A percentile compares a stretch with the other conserved stretches of the same genome.
Conservation (phyloP, 1,284 basidiomycete species). For the Ustilago crameri region DNA sequence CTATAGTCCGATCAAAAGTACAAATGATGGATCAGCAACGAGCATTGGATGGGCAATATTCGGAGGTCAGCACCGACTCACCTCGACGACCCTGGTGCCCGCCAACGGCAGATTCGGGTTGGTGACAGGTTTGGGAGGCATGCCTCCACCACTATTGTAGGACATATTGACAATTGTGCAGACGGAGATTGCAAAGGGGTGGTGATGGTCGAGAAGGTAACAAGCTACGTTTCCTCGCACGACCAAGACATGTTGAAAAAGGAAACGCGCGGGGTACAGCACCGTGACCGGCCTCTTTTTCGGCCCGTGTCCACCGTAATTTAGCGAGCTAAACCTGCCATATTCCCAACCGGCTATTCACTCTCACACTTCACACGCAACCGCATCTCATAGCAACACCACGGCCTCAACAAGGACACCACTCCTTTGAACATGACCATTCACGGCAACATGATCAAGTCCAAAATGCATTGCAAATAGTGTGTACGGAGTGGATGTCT, state of each 20-base stretch:
- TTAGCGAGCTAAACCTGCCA: slow-evolving; percentile 37
- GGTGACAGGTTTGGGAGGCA: slow-evolving; percentile 21
- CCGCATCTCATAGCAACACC: background rate
- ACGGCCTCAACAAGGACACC: background rate
- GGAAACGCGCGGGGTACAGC: too few species aligned
- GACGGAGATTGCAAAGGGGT: background rate
- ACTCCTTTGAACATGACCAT: slow-evolving; percentile 10
- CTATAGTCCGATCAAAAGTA: slow-evolving; percentile 68
- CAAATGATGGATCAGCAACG: background rate
- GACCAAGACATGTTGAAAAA: slow-evolving; percentile 7
- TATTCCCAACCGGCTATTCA: slow-evolving; percentile 3
- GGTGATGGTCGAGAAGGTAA: slow-evolving; percentile 7
- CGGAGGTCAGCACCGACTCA: slow-evolving; percentile 11
- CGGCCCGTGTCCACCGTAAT: slow-evolving; percentile 5
- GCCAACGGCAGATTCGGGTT: slow-evolving; percentile 35
- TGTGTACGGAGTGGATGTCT: background rate
- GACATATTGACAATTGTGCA: slow-evolving; percentile 17
- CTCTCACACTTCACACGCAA: slow-evolving; percentile 1
- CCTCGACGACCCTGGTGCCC: slow-evolving; percentile 43
- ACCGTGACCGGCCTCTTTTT: slow-evolving; percentile 12
- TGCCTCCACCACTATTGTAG: slow-evolving; percentile 13
- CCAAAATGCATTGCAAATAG: background rate
- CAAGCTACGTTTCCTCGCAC: background rate
- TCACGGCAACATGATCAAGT: background rate
- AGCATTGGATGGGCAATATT: background rate